Percentiles rank a stretch among this genome's conserved stretches.
phyloP scores from a whole-genome alignment of 1,284 basidiomycete species.

The Boletus smithii region DNA sequence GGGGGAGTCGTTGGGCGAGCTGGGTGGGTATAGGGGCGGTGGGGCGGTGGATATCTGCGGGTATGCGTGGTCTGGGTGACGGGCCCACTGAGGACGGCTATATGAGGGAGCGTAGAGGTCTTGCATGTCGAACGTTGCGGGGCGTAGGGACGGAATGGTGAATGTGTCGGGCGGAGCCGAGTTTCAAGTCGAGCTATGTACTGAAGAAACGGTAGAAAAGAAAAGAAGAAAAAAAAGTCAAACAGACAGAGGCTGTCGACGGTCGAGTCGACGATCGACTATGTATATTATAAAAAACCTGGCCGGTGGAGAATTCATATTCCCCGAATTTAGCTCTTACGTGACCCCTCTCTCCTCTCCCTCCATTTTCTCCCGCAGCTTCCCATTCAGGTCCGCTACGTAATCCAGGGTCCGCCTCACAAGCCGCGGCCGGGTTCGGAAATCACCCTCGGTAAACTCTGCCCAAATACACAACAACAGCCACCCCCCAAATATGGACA shows the following conservation, averaged over 20 bases:
- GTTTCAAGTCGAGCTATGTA: constrained; percentile 30
- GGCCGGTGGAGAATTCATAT: constrained; percentile 41
- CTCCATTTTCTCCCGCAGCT: constrained; percentile 36
- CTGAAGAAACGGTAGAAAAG: constrained; percentile 17
- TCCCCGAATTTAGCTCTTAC: constrained; percentile 37
- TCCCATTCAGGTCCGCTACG: constrained; percentile 28
- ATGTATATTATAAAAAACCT: constrained; percentile 38
- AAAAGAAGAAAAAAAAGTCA: constrained; percentile 22
- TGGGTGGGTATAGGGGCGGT: constrained; percentile 45
- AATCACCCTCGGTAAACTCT: constrained; percentile 40
- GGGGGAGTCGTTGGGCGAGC: constrained; percentile 41
- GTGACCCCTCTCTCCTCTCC: constrained; percentile 28
- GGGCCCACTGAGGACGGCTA: constrained; percentile 37
- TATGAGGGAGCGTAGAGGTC: constrained; percentile 71
- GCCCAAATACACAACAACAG: constrained; percentile 27
- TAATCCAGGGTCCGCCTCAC: constrained; percentile 38
- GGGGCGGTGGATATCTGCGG: constrained; percentile 34
- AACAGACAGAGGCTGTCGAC: constrained; percentile 30
- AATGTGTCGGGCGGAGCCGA: constrained; percentile 33
- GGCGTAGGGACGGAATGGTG: constrained; percentile 37
- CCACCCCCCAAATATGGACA: constrained; percentile 21
- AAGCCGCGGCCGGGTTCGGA: constrained; percentile 39
- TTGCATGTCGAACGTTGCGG: constrained; percentile 38
- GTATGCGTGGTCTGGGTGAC: constrained; percentile 34
- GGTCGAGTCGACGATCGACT: constrained; percentile 35